These are phyloP conservation scores for Xerocomellus dryophilus DNA, from an alignment of 768 basidiomycete genomes.

Conservation along the genomic window DNA sequence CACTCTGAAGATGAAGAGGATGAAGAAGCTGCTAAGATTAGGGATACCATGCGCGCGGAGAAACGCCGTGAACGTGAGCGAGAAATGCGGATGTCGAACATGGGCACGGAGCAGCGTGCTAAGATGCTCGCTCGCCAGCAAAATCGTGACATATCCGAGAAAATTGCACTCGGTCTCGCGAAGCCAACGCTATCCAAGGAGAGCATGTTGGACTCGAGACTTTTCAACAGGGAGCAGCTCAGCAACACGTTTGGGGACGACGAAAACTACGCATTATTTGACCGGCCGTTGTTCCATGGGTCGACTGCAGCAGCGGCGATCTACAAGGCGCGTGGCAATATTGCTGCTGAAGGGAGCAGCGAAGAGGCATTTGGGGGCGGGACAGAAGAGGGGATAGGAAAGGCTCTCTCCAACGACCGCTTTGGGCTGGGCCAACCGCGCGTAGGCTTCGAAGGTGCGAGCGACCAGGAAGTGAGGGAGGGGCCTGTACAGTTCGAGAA, in stretches of 20 bases:
- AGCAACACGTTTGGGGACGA: constrained; percentile 82
- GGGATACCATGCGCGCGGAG: constrained; percentile 89
- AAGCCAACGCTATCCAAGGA: constrained; percentile 97
- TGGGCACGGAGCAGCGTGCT: constrained; percentile 95
- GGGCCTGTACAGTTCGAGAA: constrained; percentile 99
- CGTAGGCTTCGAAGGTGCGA: constrained; percentile 89
- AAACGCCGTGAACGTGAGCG: constrained; percentile 92
- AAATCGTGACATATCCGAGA: constrained; percentile 99
- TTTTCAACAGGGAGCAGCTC: constrained; percentile 96
- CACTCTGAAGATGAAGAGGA: constrained; percentile 63
- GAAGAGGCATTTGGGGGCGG: constrained; percentile 94
- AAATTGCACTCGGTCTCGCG: constrained; percentile 95
- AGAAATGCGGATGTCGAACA: constrained; percentile 98
- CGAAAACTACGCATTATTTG: constrained; percentile 93
- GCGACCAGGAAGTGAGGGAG: constrained; percentile 77
- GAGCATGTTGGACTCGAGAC: constrained; percentile 92
- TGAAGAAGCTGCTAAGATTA: constrained; percentile 79
- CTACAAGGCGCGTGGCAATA: constrained; percentile 92
- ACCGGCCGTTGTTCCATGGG: constrained; percentile 92
- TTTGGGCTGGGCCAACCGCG: constrained; percentile 84
- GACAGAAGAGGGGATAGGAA: constrained; percentile 91
- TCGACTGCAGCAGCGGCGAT: constrained; percentile 99
- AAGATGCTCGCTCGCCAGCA: constrained; percentile 95
- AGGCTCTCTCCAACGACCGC: constrained; percentile 89
- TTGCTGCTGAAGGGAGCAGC: constrained; percentile 62